A percentile compares a stretch with the other conserved stretches of the same genome.
phyloP scores from a whole-genome alignment of 306 rosid genomes.

The Vigna nakashimae region DNA sequence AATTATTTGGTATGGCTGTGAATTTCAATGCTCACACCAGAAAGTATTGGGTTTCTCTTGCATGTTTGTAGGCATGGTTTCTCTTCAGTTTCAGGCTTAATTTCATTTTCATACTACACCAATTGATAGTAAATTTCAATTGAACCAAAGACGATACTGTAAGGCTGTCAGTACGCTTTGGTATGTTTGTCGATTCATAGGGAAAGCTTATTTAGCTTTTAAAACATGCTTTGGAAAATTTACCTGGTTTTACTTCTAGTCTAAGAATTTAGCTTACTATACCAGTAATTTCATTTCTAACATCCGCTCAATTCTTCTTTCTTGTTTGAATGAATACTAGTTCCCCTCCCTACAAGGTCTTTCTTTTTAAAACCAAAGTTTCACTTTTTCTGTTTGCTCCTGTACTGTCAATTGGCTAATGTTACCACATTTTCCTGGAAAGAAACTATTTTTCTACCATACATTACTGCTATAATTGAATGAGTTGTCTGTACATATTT shows the following conservation, averaged over 20 bases:
- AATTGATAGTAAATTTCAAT: not conserved
- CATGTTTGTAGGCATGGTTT: not conserved
- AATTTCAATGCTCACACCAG: not conserved
- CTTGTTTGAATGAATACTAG: too few relatives aligned
- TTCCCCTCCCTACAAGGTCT: not conserved
- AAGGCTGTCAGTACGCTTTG: not conserved
- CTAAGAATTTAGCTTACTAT: not conserved
- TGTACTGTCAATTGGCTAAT: not conserved
- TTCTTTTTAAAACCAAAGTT: not conserved
- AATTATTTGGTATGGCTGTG: not conserved
- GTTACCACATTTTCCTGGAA: constrained; percentile 2
- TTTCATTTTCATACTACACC: constrained; percentile 29
- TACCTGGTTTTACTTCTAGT: constrained; percentile 5
- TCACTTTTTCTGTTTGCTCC: not conserved
- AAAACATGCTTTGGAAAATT: not conserved
- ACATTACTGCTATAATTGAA: not conserved
- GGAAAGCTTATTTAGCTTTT: constrained; percentile 1
- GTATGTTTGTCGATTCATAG: constrained; percentile 25
- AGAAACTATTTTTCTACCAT: constrained; percentile 6
- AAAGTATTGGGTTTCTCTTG: not conserved
- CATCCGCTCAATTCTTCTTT: constrained; percentile 6
- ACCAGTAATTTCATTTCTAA: not conserved
- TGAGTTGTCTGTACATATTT: not conserved
- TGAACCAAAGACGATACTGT: constrained; percentile 5
- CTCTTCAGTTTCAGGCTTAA: not conserved